These are phyloP conservation scores for Tillandsia leiboldiana DNA, from an alignment of 176 grass and related monocot species.

Conservation along the genomic window DNA sequence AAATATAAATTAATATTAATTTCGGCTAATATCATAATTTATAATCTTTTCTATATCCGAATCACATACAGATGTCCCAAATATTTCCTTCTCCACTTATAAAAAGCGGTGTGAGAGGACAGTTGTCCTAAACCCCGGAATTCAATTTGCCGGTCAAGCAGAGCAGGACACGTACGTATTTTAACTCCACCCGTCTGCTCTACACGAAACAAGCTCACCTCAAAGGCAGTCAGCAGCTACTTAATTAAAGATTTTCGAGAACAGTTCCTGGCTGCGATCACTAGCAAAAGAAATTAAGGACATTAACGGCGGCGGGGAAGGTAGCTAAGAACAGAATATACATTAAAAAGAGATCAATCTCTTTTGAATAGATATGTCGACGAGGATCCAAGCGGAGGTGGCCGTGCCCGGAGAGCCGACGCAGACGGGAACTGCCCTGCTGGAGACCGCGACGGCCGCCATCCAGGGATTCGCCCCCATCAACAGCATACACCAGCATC, in stretches of 20 bases:
- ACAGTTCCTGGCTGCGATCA: too few relatives aligned
- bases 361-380: not conserved
- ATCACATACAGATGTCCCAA: too few relatives aligned
- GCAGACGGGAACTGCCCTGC: conserved; percentile 41
- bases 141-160: not conserved
- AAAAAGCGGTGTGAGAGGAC: too few relatives aligned
- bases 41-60: too few relatives aligned
- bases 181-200: not conserved
- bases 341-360: not conserved
- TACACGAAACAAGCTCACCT: not conserved
- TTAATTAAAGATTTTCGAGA: too few relatives aligned
- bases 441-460: conserved; percentile 58
- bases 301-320: not conserved
- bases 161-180: not conserved
- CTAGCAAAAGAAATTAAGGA: not conserved
- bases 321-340: not conserved
- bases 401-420: conserved; percentile 59
- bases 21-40: too few relatives aligned
- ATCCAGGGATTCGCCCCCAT: conserved; percentile 70
- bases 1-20: too few relatives aligned
- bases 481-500: conserved; percentile 71
- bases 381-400: not conserved
- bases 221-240: not conserved
- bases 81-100: too few relatives aligned
- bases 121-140: too few relatives aligned